Evolutionary conservation across 2,329 filamentous ascomycete species (phyloP).

Genomic region (Fusarium tjaetaba): DNA sequence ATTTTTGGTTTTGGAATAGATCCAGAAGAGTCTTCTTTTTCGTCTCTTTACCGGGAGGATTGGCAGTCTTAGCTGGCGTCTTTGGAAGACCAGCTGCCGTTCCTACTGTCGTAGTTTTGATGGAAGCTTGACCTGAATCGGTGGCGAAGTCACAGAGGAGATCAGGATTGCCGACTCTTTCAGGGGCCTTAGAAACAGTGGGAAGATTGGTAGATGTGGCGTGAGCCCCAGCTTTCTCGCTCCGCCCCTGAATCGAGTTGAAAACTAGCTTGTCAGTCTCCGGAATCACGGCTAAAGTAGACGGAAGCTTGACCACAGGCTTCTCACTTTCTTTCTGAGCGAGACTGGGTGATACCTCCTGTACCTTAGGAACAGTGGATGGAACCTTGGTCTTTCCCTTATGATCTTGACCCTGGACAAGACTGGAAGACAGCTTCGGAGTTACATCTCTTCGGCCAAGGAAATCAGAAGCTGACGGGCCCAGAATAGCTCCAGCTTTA

Average conservation of each 20-base stretch:
- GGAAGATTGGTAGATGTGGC: neutral
- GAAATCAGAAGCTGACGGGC: conserved; percentile 37
- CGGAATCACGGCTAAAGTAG: neutral
- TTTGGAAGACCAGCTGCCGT: neutral
- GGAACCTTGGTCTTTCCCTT: neutral
- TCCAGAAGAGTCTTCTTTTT: neutral
- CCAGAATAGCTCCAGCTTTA: conserved; percentile 32
- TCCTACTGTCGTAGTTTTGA: neutral
- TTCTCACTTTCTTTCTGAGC: neutral
- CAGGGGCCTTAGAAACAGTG: neutral
- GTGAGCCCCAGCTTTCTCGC: neutral
- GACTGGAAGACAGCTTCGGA: neutral
- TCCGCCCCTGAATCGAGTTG: neutral
- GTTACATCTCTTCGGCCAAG: conserved; percentile 27
- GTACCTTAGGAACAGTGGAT: neutral
- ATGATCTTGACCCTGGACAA: neutral
- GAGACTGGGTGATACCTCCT: neutral
- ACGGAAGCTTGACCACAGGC: neutral
- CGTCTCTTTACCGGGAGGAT: neutral
- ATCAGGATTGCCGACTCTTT: neutral
- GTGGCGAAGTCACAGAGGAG: neutral
- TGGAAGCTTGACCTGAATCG: neutral
- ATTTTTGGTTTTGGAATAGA: neutral
- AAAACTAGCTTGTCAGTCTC: neutral
- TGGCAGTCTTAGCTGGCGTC: neutral